A percentile compares a stretch with the other conserved stretches of the same genome.
Conservation (phyloP, 805 yeast genomes). For the Brettanomyces custersianus region DNA sequence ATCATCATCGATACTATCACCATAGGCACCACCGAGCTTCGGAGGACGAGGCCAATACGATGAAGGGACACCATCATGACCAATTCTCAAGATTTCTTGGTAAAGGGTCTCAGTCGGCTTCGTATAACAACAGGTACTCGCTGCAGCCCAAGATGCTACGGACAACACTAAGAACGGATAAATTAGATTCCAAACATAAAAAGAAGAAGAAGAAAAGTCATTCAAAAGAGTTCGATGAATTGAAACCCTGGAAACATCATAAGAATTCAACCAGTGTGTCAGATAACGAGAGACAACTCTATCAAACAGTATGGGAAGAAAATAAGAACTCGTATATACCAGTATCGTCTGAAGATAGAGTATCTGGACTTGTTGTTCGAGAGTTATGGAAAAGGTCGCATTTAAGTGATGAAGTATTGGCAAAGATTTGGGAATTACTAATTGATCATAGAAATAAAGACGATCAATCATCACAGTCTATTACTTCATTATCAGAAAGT, state of each 20-base stretch:
- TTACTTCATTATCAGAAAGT: slow-evolving; percentile 68
- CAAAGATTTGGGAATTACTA: slow-evolving; percentile 70
- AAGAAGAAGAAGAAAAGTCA: slow-evolving; percentile 12
- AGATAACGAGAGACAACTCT: slow-evolving; percentile 71
- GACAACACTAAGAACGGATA: slow-evolving; percentile 36
- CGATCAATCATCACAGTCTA: slow-evolving; percentile 43
- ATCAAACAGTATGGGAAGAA: slow-evolving; percentile 91
- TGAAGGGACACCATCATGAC: too few relatives aligned
- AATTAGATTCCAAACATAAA: slow-evolving; percentile 26
- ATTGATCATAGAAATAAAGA: slow-evolving; percentile 29
- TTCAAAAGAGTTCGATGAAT: slow-evolving; percentile 59
- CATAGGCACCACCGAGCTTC: too few relatives aligned
- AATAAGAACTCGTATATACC: slow-evolving; percentile 59
- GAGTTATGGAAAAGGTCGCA: slow-evolving; percentile 76
- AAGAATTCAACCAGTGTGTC: slow-evolving; percentile 39
- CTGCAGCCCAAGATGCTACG: slow-evolving; percentile 37
- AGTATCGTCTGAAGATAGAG: slow-evolving; percentile 9
- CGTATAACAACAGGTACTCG: too few relatives aligned
- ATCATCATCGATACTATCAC: slow-evolving; percentile 2
- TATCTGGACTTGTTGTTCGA: slow-evolving; percentile 60
- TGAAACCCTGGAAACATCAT: slow-evolving; percentile 93
- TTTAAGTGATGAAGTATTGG: slow-evolving; percentile 51
- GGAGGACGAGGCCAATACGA: too few relatives aligned
- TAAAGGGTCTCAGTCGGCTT: too few relatives aligned
- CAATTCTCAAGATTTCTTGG: too few relatives aligned